Evolutionary conservation across 495 filamentous ascomycete species (phyloP), one percentile per base, ranked within the genome.

Genomic region (Xylaria bambusicola): DNA sequence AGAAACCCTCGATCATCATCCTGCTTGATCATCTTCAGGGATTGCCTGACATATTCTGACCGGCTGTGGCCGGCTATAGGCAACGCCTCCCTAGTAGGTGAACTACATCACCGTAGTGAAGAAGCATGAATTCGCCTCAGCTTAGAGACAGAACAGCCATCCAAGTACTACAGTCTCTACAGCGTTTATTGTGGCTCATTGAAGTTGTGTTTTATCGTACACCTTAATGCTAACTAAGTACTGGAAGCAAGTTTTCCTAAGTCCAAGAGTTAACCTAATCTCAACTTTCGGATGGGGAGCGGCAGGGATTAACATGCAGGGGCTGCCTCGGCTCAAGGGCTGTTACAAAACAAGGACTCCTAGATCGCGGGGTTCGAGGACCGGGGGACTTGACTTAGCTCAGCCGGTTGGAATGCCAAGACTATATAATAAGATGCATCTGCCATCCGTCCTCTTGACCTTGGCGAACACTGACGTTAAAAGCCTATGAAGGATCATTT

Each of bases 1-100:
- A 38, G 33, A 47, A 17, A 38, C 38, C 24, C 26, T n/a, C 10
- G 27, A 13, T 18, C 9, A 20, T 40, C 23, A 48, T 51, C 47
- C 65, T 67, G 67, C 72, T 69, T 77, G 75, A 79, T 77, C 73
- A 66, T 58, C 76, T 58, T 51, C 70, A 48, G 69, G 70, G 69
- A 59, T 69, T 18, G 42, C 8, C 36, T 24, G 21, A 46, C 7
- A 36, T 17, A 29, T 38, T 47, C 17, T 40, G 29, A 40, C 33
- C 15, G 26, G 24, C 12, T 4, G 17, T 31, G 31, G 38, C n/a
- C 18, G 35, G 23, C n/a, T 33, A 33, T 33, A 33, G n/a, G n/a
- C n/a, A n/a, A n/a, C n/a, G n/a, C n/a, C 0, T 29, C 24, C 24
- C 38, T 54, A 7, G 23, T 53, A 27, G 3, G 0, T 23, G 9